Conservation (phyloP, 306 rosid species). For the Gastrolobium bilobum region DNA sequence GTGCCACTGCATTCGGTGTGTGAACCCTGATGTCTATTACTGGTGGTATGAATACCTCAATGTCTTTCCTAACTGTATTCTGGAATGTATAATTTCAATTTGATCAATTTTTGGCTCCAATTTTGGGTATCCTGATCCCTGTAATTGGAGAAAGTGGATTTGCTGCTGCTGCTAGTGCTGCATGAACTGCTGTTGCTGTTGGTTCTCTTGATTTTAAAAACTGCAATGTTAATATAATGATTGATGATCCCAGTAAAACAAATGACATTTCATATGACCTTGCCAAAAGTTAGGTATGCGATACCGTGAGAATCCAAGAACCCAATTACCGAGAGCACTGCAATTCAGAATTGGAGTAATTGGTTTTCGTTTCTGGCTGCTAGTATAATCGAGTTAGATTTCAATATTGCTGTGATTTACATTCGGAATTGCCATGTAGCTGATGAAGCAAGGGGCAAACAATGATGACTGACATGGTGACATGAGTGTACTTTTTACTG, state of each 20-base stretch:
- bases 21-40: too few species aligned
- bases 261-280: conserved; percentile 47
- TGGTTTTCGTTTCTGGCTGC: conserved; percentile 24
- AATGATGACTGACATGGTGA: conserved; percentile 52
- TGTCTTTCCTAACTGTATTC: not conserved
- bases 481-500: conserved; percentile 50
- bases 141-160: conserved; percentile 73
- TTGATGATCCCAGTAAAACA: conserved; percentile 35
- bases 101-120: conserved; percentile 65
- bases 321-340: conserved; percentile 58
- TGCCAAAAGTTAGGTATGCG: conserved; percentile 50
- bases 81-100: not conserved
- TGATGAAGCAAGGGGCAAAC: conserved; percentile 60
- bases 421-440: conserved; percentile 48
- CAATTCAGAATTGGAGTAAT: conserved; percentile 57
- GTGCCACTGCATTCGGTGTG: conserved; percentile 37
- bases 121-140: conserved; percentile 74
- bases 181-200: conserved; percentile 71
- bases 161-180: conserved; percentile 84
- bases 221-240: conserved; percentile 21
- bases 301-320: conserved; percentile 59
- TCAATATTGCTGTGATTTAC: conserved; percentile 16
- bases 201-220: conserved; percentile 54
- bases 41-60: too few species aligned
- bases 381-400: not conserved